Percentiles rank a stretch among this genome's conserved stretches.
phyloP scores from a whole-genome alignment of 345 rosid genomes.

The Brassica incana region DNA sequence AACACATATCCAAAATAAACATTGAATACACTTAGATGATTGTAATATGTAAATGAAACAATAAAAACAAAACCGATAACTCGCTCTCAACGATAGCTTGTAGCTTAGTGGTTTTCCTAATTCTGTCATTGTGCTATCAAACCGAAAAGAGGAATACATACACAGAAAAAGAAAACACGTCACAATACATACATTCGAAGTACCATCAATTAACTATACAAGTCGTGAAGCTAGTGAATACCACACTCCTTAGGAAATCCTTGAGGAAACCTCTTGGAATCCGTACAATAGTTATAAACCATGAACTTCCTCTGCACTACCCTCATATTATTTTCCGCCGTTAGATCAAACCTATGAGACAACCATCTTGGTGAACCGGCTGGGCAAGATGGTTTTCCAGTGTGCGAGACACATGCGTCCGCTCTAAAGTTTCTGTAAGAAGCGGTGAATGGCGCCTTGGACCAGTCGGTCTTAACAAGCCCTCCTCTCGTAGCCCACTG shows the following conservation, averaged over 20 bases:
- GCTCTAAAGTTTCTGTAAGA: constrained; percentile 47
- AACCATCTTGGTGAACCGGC: constrained; percentile 40
- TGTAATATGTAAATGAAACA: not conserved
- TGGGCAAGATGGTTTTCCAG: constrained; percentile 34
- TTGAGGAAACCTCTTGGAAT: constrained; percentile 45
- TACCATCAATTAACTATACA: not conserved
- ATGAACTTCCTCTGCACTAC: constrained; percentile 50
- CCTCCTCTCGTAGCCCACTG: constrained; percentile 75
- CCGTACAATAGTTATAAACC: constrained; percentile 47
- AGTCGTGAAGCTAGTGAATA: constrained; percentile 11
- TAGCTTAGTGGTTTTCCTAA: not conserved
- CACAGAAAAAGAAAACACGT: not conserved
- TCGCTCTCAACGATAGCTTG: not conserved
- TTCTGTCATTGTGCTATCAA: not conserved
- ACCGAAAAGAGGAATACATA: not conserved
- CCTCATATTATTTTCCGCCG: constrained; percentile 41
- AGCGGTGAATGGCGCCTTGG: constrained; percentile 52
- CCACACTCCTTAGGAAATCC: constrained; percentile 46
- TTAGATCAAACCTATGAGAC: constrained; percentile 47
- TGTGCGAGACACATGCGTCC: constrained; percentile 39
- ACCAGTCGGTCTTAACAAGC: constrained; percentile 59
- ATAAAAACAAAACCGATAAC: not conserved
- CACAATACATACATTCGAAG: not conserved
- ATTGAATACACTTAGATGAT: not conserved
- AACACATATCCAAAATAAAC: not conserved